These are phyloP conservation scores for Gossypium anomalum DNA, from an alignment of 345 rosid species.

Conservation along the genomic window DNA sequence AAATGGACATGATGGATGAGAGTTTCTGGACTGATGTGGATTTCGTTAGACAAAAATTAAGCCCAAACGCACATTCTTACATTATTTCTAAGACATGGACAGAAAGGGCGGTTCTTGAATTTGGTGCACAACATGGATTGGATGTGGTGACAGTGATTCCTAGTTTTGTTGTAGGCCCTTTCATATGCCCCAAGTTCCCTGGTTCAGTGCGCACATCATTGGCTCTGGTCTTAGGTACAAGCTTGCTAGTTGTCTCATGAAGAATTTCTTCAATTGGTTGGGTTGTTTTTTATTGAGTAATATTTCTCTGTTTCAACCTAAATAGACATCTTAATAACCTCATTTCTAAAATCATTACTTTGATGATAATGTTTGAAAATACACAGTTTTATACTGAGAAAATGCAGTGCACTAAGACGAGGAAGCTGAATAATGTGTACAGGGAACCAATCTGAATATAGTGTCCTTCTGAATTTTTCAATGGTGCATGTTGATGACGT, in stretches of 20 bases:
- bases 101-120: constrained; percentile 7
- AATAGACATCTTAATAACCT: not conserved
- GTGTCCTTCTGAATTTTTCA: not conserved
- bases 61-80: not conserved
- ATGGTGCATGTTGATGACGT: constrained; percentile 21
- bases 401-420: no score
- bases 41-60: not conserved
- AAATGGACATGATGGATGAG: constrained; percentile 20
- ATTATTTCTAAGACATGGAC: constrained; percentile 15
- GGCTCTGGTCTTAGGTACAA: not conserved
- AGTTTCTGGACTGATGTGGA: not conserved
- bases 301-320: not conserved
- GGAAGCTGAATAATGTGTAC: not conserved
- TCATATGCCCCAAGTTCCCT: not conserved
- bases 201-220: not conserved
- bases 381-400: no score
- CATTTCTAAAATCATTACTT: no score
- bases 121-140: not conserved
- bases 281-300: not conserved
- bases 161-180: not conserved
- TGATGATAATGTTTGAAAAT: no score
- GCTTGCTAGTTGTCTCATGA: not conserved
- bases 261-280: not conserved
- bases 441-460: not conserved
- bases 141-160: not conserved